Conservation (phyloP, 2,329 filamentous ascomycete species). For the Fusarium sp. region DNA sequence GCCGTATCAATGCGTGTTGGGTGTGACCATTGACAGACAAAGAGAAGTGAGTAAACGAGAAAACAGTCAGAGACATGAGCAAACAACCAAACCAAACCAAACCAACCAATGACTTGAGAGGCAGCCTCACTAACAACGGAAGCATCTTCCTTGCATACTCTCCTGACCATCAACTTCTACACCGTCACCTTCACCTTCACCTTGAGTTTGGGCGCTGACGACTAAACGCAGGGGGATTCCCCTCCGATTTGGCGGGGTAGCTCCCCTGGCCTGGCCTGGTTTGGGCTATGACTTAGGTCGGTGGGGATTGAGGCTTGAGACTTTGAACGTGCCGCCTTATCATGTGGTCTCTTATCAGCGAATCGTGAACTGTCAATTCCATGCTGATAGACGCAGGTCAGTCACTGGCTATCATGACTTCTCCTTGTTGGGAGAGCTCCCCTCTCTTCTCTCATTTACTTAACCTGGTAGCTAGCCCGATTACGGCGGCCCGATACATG, state of each 20-base stretch:
- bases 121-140: not conserved
- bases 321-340: constrained; percentile 34
- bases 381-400: constrained; percentile 19
- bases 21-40: not conserved
- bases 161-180: not conserved
- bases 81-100: not conserved
- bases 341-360: constrained; percentile 41
- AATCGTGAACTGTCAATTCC: constrained; percentile 31
- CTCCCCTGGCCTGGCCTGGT: constrained; percentile 32
- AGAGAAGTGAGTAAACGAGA: not conserved
- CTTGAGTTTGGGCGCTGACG: constrained; percentile 10
- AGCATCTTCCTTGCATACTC: not conserved
- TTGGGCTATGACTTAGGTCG: constrained; percentile 30
- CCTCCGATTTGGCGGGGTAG: constrained; percentile 43
- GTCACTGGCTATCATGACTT: constrained; percentile 34
- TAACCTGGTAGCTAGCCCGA: constrained; percentile 8
- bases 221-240: constrained; percentile 35
- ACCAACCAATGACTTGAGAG: not conserved
- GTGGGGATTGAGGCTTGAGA: constrained; percentile 39
- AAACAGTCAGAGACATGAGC: not conserved
- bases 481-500: constrained; percentile 32
- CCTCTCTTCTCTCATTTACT: constrained; percentile 16
- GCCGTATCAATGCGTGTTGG: not conserved
- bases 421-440: constrained; percentile 35
- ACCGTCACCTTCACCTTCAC: not conserved